phyloP scores from a whole-genome alignment of 2,329 filamentous ascomycete genomes.

The Pochonia chlamydosporia region DNA sequence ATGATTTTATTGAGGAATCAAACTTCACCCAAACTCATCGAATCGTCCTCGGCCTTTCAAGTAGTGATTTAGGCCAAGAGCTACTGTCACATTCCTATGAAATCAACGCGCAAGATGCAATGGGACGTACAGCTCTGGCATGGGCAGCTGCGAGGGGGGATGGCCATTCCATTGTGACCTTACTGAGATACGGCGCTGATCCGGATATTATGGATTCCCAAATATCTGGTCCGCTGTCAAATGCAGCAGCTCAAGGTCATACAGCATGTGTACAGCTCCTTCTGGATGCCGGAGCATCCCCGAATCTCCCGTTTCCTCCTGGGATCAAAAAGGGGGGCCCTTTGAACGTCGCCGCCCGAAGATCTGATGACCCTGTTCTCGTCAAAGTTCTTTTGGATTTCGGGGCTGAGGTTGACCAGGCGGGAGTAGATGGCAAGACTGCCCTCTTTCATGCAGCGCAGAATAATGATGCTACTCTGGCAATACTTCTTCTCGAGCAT shows the following conservation, averaged over 20 bases:
- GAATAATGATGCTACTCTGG: slow-evolving; percentile 22
- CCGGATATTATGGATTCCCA: slow-evolving; percentile 17
- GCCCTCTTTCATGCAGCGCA: slow-evolving; percentile 24
- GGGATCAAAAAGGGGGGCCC: slow-evolving; percentile 22
- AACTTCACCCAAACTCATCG: slow-evolving; percentile 13
- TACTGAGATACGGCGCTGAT: slow-evolving; percentile 12
- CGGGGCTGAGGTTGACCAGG: slow-evolving; percentile 26
- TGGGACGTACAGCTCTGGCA: slow-evolving; percentile 15
- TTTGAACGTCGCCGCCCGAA: slow-evolving; percentile 24
- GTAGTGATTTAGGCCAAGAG: slow-evolving; percentile 9
- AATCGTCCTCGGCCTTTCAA: slow-evolving; percentile 13
- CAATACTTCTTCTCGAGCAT: slow-evolving; percentile 26
- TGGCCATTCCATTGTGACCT: slow-evolving; percentile 8
- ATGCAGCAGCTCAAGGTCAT: slow-evolving; percentile 15
- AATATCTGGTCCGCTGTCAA: slow-evolving; percentile 15
- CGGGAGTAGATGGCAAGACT: slow-evolving; percentile 23
- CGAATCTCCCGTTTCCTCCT: slow-evolving; percentile 19
- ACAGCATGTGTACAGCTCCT: slow-evolving; percentile 13
- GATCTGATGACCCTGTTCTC: slow-evolving; percentile 20
- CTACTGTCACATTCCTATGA: slow-evolving; percentile 9
- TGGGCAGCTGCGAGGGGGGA: slow-evolving; percentile 16
- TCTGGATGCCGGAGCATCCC: slow-evolving; percentile 15
- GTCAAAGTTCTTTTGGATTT: slow-evolving; percentile 26
- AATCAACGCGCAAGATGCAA: slow-evolving; percentile 12
- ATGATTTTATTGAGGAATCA: slow-evolving; percentile 14